Conservation (phyloP, 140 eudicot genomes). For the Cichorium intybus region DNA sequence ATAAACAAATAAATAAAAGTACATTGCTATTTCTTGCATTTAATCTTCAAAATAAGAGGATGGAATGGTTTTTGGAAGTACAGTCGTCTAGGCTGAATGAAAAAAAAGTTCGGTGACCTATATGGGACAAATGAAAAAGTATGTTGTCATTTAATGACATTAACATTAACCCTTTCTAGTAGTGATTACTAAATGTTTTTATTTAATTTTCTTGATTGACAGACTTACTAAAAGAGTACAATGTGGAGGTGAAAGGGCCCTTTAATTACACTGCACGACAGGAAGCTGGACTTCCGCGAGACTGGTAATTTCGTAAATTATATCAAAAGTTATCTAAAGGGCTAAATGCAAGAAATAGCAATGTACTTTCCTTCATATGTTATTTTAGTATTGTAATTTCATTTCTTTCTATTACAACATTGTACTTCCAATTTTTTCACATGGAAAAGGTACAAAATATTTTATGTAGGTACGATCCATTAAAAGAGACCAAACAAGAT, state of each 20-base stretch:
- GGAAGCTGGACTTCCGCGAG: slow-evolving; percentile 88
- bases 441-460: slow-evolving; percentile 9
- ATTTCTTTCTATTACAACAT: too few species aligned
- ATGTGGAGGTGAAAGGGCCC: slow-evolving; percentile 91
- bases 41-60: too few species aligned
- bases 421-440: too few species aligned
- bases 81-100: too few species aligned
- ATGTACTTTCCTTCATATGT: neutral
- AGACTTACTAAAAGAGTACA: slow-evolving; percentile 74
- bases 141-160: neutral
- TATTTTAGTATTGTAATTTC: neutral
- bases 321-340: neutral
- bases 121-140: too few species aligned
- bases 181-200: neutral
- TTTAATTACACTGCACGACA: slow-evolving; percentile 78
- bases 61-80: too few species aligned
- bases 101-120: too few species aligned
- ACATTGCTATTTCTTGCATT: too few species aligned
- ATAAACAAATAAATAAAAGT: too few species aligned
- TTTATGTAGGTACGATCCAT: slow-evolving; percentile 71
- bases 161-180: neutral
- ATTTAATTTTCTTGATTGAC: slow-evolving; percentile 9
- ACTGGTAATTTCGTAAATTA: slow-evolving; percentile 62
- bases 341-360: neutral
- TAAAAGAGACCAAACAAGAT: slow-evolving; percentile 23